A percentile compares a stretch with the other conserved stretches of the same genome.
Evolutionary conservation across 306 rosid species (phyloP).

Genomic region (Hylodesmum podocarpum): DNA sequence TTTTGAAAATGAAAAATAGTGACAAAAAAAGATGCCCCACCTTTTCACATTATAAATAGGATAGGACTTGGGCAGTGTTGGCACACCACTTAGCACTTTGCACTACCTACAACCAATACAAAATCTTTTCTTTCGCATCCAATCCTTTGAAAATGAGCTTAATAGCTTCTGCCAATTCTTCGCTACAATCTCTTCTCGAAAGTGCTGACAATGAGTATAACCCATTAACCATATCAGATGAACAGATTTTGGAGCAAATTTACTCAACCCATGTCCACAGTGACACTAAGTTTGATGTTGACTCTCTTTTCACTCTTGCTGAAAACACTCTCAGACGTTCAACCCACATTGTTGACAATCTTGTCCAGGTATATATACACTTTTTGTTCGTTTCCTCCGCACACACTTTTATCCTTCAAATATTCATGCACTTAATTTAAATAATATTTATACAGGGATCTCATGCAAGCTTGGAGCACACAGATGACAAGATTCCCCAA

Average conservation of each 20-base stretch:
- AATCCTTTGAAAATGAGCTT: background rate
- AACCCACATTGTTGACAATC: background rate
- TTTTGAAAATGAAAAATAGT: background rate
- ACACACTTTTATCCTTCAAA: no score
- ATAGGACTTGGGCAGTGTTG: background rate
- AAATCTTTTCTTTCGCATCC: background rate
- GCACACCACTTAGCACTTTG: background rate
- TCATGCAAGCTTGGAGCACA: no score
- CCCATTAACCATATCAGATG: slow-evolving; percentile 41
- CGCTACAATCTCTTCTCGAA: background rate
- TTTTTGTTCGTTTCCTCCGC: no score
- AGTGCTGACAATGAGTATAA: background rate
- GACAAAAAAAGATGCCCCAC: background rate
- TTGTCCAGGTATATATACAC: no score
- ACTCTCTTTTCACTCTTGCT: slow-evolving; percentile 13
- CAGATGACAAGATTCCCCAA: no score
- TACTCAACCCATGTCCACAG: no score
- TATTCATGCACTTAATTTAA: no score
- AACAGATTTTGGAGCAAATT: slow-evolving; percentile 39
- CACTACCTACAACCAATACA: no score
- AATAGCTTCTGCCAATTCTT: background rate
- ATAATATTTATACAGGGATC: no score
- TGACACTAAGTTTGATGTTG: no score
- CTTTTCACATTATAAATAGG: background rate
- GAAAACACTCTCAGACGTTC: slow-evolving; percentile 16